These are phyloP conservation scores for Clonostachys rhizophaga DNA, from an alignment of 2,329 filamentous ascomycete species.

Conservation along the genomic window DNA sequence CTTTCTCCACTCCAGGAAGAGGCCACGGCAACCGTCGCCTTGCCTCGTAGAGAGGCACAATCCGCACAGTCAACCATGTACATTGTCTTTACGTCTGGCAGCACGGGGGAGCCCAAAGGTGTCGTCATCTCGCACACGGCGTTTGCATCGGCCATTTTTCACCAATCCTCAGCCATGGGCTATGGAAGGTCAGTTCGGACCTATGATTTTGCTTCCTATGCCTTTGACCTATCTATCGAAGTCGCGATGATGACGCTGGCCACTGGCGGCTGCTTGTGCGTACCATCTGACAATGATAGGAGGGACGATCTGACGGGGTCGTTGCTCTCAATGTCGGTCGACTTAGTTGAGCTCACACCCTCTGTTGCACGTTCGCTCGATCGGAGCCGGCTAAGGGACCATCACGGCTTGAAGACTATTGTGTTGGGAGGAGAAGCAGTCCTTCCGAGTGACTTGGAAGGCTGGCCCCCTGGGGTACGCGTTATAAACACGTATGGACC, in stretches of 20 bases:
- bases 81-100: slow-evolving; percentile 15
- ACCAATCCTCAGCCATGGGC: slow-evolving; percentile 1
- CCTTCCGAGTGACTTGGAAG: slow-evolving; percentile 30
- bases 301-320: slow-evolving; percentile 37
- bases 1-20: too few relatives aligned
- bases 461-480: slow-evolving; percentile 1
- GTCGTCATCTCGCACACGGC: slow-evolving; percentile 9
- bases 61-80: slow-evolving; percentile 1
- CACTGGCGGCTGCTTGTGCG: slow-evolving; percentile 41
- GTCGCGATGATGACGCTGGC: slow-evolving; percentile 7
- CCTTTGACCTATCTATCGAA: slow-evolving; percentile 10
- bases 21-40: too few relatives aligned
- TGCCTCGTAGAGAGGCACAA: too few relatives aligned
- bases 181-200: slow-evolving; percentile 7
- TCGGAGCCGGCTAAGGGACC: slow-evolving; percentile 22
- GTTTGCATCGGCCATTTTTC: slow-evolving; percentile 3
- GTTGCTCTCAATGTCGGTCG: slow-evolving; percentile 31
- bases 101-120: slow-evolving; percentile 15
- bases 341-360: slow-evolving; percentile 27
- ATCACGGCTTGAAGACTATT: slow-evolving; percentile 31
- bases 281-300: slow-evolving; percentile 46
- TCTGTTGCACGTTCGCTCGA: slow-evolving; percentile 36
- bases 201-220: slow-evolving; percentile 12
- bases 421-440: slow-evolving; percentile 40
- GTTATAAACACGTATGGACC: slow-evolving; percentile 13